Conservation (phyloP, 306 rosid genomes). For the Morella rubra region DNA sequence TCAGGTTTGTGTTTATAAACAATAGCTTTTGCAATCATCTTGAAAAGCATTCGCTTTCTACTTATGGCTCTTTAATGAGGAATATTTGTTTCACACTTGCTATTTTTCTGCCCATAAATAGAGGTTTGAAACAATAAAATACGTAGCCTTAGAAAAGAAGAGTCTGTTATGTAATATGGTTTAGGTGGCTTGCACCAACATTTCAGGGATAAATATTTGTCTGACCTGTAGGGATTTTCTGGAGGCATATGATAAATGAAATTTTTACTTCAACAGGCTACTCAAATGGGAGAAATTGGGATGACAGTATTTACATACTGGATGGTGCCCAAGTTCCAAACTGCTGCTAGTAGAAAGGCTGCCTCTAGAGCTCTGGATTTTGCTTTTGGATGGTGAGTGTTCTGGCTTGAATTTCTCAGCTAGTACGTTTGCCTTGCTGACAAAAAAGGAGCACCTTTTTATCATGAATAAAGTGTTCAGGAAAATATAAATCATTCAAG, state of each 20-base stretch:
- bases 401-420: neutral
- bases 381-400: slow-evolving; percentile 13
- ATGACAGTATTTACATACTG: neutral
- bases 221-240: no score
- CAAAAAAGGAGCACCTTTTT: neutral
- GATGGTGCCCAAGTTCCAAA: slow-evolving; percentile 15
- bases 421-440: no score
- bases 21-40: neutral
- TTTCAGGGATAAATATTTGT: no score
- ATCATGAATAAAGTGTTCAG: no score
- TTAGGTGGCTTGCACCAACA: no score
- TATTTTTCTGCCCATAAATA: neutral
- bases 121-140: no score
- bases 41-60: neutral
- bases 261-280: neutral
- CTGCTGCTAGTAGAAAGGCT: slow-evolving; percentile 8
- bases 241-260: neutral
- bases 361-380: slow-evolving; percentile 31
- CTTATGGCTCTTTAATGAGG: no score
- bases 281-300: slow-evolving; percentile 21
- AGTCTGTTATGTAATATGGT: no score
- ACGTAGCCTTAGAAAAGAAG: no score
- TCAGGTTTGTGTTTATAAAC: slow-evolving; percentile 10
- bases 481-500: no score
- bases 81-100: neutral